Evolutionary conservation across 2,329 filamentous ascomycete species (phyloP).

Genomic region (Torrubiella hemipterigena): DNA sequence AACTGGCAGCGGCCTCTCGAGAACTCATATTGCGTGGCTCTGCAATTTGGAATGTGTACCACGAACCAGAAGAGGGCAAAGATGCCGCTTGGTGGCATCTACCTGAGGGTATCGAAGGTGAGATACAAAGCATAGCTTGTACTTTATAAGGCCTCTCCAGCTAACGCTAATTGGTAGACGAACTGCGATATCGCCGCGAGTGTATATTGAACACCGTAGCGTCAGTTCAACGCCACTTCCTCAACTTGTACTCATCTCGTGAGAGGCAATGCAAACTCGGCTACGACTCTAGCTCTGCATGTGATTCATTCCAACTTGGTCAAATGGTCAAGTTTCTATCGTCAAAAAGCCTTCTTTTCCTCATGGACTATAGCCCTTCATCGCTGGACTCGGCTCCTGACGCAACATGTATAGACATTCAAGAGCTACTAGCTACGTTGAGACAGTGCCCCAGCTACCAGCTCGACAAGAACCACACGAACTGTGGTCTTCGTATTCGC

Average conservation of each 20-base stretch:
- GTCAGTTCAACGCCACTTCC: conserved; percentile 57
- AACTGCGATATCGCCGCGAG: conserved; percentile 53
- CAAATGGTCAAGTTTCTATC: conserved; percentile 64
- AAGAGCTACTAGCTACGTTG: conserved; percentile 45
- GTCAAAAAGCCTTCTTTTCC: conserved; percentile 45
- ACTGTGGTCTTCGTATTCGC: conserved; percentile 58
- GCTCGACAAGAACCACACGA: conserved; percentile 59
- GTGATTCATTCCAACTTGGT: conserved; percentile 68
- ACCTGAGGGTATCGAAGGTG: conserved; percentile 55
- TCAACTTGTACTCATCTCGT: conserved; percentile 56
- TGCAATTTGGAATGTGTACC: conserved; percentile 37
- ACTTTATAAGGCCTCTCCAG: background rate
- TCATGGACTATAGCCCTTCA: conserved; percentile 42
- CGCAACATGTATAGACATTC: conserved; percentile 47
- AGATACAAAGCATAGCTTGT: conserved; percentile 10
- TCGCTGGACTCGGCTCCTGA: conserved; percentile 33
- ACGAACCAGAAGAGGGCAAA: conserved; percentile 12
- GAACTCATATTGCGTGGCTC: conserved; percentile 58
- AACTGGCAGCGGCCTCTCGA: conserved; percentile 48
- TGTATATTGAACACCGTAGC: conserved; percentile 58
- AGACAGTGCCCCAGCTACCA: conserved; percentile 61
- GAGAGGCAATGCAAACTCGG: conserved; percentile 58
- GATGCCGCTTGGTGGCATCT: conserved; percentile 60
- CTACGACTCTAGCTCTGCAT: conserved; percentile 60
- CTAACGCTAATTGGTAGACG: conserved; percentile 32